Evolutionary conservation across 306 rosid genomes (phyloP), one percentile per base, ranked within the genome.

Genomic region (Cyamopsis tetragonoloba): DNA sequence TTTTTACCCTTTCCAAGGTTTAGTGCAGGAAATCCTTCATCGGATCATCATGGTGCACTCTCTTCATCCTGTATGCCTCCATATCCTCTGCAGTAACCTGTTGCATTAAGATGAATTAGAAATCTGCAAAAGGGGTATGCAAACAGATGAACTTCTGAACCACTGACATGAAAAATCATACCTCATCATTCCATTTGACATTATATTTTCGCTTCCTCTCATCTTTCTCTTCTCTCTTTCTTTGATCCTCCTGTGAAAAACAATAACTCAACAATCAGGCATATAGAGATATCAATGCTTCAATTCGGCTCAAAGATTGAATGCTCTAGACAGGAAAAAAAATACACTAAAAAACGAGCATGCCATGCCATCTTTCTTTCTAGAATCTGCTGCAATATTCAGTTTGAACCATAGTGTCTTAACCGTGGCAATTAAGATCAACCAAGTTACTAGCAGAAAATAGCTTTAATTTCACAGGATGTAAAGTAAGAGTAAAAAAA

Each of bases 171-270:
- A 43, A 42, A 39, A 26, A 62, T 9, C 11, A 43, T 63, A 63
- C 70, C 75, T 70, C 35, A 13, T 70, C 75, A 10, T 70, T 39
- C 75, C 75, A 70, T 56, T 35, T 56, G 5, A 70, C 75, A 19
- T 70, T 70, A 56, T 70, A 70, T 20, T 70, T 70, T 27, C 75
- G 75, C 11, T 70, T 70, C 66, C 75, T 56, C 75, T 70, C 76
- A 46, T 70, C 76, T 58, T 58, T 70, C 38, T 56, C 76, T 58
- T 44, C 68, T 35, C 60, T 70, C 50, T 59, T 70, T 35, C 76
- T 70, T 58, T 44, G 20, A 31, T 58, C 76, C 48, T 70, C 76
- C 59, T 70, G 68, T 22, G 23, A 31, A 70, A 57, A 19, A 18
- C 32, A 54, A 62, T 23, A 62, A 30, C 42, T 7, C 63, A 56